Evolutionary conservation across 2,329 filamentous ascomycete genomes (phyloP).

Genomic region (Claviceps spartinae): DNA sequence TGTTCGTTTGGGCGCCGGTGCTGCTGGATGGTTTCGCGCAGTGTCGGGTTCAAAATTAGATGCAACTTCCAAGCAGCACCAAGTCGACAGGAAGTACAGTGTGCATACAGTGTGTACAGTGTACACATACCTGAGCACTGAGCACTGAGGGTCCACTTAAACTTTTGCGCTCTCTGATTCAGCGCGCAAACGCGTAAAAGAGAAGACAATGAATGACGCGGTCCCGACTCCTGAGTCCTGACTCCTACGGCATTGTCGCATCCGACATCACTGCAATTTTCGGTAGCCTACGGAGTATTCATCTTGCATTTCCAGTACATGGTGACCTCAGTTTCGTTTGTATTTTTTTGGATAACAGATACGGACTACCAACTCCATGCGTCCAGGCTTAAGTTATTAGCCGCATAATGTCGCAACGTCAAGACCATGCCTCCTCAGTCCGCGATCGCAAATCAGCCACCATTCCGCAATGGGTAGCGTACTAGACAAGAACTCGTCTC

Average conservation of each 20-base stretch:
- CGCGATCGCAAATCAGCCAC: background rate
- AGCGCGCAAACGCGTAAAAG: background rate
- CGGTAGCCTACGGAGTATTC: background rate
- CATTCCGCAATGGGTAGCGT: conserved; percentile 38
- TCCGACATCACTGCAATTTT: no score
- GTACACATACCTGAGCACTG: no score
- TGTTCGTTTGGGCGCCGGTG: background rate
- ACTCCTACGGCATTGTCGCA: no score
- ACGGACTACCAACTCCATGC: background rate
- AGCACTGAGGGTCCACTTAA: no score
- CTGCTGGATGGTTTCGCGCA: background rate
- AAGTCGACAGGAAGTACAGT: background rate
- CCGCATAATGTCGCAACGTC: background rate
- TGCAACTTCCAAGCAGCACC: background rate
- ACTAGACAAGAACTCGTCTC: conserved; percentile 49
- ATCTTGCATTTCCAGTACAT: background rate
- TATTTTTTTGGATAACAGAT: background rate
- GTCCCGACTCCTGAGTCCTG: no score
- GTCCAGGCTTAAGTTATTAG: background rate
- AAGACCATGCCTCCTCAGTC: background rate
- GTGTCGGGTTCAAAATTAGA: background rate
- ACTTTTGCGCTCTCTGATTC: background rate
- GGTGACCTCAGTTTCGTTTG: background rate
- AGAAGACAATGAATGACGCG: background rate
- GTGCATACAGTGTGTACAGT: background rate